Base-by-base conservation (phyloP, 257 asterid genomes). In the Plantago ovata region DNA sequence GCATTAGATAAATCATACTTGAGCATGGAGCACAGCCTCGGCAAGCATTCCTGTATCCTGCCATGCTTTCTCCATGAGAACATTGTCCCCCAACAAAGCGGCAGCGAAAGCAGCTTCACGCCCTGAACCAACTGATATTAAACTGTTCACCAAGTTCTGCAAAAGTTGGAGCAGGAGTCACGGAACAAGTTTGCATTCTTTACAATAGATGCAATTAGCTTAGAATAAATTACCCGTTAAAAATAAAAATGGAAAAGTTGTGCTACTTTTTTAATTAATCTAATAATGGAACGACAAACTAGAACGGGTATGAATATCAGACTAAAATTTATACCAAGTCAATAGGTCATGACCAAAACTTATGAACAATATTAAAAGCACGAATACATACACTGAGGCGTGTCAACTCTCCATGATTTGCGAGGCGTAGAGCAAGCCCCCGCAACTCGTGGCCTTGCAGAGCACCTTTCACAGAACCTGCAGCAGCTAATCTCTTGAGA, bases 21-120 rank as follows among this genome's bases (percentile, higher is more conserved):
- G 97, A 76, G 98, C 84, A 70, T 93, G 97, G 39, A 89, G 89
- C 39, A 93, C 98, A 39, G 98, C 95, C 77, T 93, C 98, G 14
- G 98, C 97, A 55, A 93, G 95, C 99, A 93, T 93, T 64, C 97
- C 99, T 7, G 99, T 93, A 3, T 86, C 95, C 53, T 84, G 89
- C 99, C 97, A 93, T 59, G 97, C 92, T 76, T 86, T 93, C 72
- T 93, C 99, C 96, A 93, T 89, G 60, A 93, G 95, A 56, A 74
- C 69, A 62, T 93, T 89, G 79, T 93, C 99, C 22, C 97, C 99
- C 82, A 93, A 75, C 58, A 93, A 86, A 22, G 97, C 95, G 13
- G 95, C 97, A 21, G 97, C 94, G 71, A 93, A 93, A 67, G 99
- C 95, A 18, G 97, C 97, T 77, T 93, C 99, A 54, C 95, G 77